These are phyloP conservation scores for Lasiosphaeria miniovina DNA, from an alignment of 495 filamentous ascomycete genomes.

Conservation along the genomic window DNA sequence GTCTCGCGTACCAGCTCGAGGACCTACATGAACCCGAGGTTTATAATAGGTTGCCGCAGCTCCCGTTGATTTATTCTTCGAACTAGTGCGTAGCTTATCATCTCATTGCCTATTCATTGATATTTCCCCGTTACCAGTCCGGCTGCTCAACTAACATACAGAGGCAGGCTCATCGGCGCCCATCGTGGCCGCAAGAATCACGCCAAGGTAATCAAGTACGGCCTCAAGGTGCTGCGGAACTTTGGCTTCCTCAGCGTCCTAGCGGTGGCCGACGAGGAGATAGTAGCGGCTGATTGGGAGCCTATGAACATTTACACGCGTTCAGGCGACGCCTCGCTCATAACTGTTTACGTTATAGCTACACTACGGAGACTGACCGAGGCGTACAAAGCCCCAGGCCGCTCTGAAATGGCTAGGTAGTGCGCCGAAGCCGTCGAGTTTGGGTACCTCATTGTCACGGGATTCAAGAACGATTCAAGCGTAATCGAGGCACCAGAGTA, in stretches of 20 bases:
- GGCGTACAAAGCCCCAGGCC: slow-evolving; percentile 29
- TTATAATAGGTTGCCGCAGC: slow-evolving; percentile 34
- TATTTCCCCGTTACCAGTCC: neutral
- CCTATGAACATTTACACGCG: slow-evolving; percentile 22
- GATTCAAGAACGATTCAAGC: slow-evolving; percentile 33
- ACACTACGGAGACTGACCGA: slow-evolving; percentile 36
- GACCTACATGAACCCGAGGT: slow-evolving; percentile 35
- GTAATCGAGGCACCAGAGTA: too few species aligned
- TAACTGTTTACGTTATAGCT: slow-evolving; percentile 39
- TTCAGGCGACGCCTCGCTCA: slow-evolving; percentile 27
- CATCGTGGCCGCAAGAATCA: slow-evolving; percentile 36
- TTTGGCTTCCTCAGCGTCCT: slow-evolving; percentile 46
- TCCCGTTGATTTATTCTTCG: slow-evolving; percentile 39
- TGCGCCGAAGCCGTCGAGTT: slow-evolving; percentile 31
- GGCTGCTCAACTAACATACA: neutral
- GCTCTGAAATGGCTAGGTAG: slow-evolving; percentile 24
- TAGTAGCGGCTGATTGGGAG: slow-evolving; percentile 20
- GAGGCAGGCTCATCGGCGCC: slow-evolving; percentile 30
- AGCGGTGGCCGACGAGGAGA: slow-evolving; percentile 21
- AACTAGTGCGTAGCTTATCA: slow-evolving; percentile 23
- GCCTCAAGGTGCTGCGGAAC: slow-evolving; percentile 37
- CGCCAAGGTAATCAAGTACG: slow-evolving; percentile 36
- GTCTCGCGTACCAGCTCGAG: slow-evolving; percentile 32
- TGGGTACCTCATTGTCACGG: slow-evolving; percentile 40
- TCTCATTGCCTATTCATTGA: neutral